These are phyloP conservation scores for Spizellomyces sp. DNA, from an alignment of 192 early-diverging fungal genomes.

Conservation along the genomic window DNA sequence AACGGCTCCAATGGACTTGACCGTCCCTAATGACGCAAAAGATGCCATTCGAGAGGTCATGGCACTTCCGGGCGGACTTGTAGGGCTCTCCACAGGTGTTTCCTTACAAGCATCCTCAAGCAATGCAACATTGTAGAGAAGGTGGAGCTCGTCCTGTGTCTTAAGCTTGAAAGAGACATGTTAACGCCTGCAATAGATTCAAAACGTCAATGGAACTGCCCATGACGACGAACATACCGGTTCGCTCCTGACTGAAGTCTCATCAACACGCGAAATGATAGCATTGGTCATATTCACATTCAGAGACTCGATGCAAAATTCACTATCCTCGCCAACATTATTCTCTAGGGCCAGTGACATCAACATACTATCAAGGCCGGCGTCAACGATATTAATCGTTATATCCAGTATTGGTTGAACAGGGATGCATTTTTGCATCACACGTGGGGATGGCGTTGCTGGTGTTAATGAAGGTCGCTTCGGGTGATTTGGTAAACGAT, in stretches of 20 bases:
- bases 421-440: not conserved
- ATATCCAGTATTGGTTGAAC: not conserved
- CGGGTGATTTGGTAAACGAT: slow-evolving; percentile 18
- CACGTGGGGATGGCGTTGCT: not conserved
- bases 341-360: slow-evolving; percentile 6
- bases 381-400: not conserved
- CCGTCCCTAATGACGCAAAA: too few relatives aligned
- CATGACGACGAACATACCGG: slow-evolving; percentile 7
- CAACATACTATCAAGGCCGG: not conserved
- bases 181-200: too few relatives aligned
- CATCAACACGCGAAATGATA: not conserved
- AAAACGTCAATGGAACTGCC: not conserved
- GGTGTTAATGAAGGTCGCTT: not conserved
- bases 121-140: slow-evolving; percentile 19
- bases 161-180: slow-evolving; percentile 1
- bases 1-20: not conserved
- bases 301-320: slow-evolving; percentile 8
- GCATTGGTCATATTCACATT: slow-evolving; percentile 19
- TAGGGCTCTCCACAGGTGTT: too few relatives aligned
- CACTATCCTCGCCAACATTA: not conserved
- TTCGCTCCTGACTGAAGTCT: not conserved
- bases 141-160: slow-evolving; percentile 12
- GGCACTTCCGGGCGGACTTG: too few relatives aligned
- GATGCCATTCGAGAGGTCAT: too few relatives aligned
- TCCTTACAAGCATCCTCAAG: slow-evolving; percentile 2